A percentile compares a stretch with the other conserved stretches of the same genome.
Conservation (phyloP, 2,329 filamentous ascomycete genomes). For the Colletotrichum somersetense region DNA sequence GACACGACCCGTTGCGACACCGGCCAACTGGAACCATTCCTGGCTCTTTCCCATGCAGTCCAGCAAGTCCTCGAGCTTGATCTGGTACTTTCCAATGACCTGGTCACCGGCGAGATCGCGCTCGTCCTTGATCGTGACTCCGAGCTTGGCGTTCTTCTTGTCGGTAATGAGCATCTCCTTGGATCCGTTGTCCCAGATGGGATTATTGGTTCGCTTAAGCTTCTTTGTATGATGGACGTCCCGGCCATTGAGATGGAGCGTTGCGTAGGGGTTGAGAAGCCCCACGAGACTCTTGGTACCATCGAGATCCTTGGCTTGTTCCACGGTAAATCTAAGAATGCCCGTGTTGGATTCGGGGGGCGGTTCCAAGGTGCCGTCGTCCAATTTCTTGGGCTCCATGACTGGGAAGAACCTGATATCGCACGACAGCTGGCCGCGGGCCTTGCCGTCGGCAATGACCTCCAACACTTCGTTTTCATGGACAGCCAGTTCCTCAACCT, state of each 20-base stretch:
- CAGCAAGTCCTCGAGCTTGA: constrained; percentile 93
- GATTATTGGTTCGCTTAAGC: constrained; percentile 96
- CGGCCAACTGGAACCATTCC: constrained; percentile 93
- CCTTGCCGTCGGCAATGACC: constrained; percentile 85
- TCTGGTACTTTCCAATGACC: constrained; percentile 90
- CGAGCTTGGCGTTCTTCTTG: constrained; percentile 88
- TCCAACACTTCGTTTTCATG: constrained; percentile 90
- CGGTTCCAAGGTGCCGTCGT: constrained; percentile 83
- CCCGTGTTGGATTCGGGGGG: constrained; percentile 92
- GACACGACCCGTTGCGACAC: constrained; percentile 83
- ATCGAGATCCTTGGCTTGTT: constrained; percentile 97
- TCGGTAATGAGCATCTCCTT: constrained; percentile 98
- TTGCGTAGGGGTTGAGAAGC: constrained; percentile 89
- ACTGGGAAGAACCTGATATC: constrained; percentile 98
- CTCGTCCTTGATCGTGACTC: constrained; percentile 95
- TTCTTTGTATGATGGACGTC: constrained; percentile 91
- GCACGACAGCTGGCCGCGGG: constrained; percentile 81
- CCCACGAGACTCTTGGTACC: constrained; percentile 92
- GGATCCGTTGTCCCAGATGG: constrained; percentile 92
- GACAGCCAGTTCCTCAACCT: constrained; percentile 80
- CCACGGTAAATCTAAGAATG: constrained; percentile 92
- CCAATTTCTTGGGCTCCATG: constrained; percentile 76
- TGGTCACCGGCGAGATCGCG: constrained; percentile 87
- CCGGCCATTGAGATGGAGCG: constrained; percentile 90
- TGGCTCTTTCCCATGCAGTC: constrained; percentile 92